A percentile compares a stretch with the other conserved stretches of the same genome.
Evolutionary conservation across 164 flowering plant genomes (phyloP).

Genomic region (Buxus sempervirens): DNA sequence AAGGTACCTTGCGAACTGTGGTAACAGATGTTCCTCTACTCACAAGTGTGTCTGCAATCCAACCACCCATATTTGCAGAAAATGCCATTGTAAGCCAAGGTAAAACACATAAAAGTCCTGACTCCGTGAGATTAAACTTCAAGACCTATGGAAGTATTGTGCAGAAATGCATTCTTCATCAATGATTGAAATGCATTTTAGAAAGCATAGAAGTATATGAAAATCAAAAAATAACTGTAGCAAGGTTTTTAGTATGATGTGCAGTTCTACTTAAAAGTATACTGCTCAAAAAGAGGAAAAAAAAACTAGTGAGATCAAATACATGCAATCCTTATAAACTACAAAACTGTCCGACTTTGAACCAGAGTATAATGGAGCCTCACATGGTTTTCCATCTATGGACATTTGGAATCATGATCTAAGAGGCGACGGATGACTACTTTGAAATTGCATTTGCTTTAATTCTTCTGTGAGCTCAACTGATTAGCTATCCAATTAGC

Average conservation of each 20-base stretch:
- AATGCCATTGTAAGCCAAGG: conserved; percentile 99
- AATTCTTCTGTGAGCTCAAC: too few relatives aligned
- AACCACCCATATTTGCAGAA: conserved; percentile 91
- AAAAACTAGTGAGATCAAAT: neutral
- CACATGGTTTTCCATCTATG: too few relatives aligned
- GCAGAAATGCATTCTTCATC: neutral
- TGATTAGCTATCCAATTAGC: too few relatives aligned
- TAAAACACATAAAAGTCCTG: conserved; percentile 74
- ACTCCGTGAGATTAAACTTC: conserved; percentile 90
- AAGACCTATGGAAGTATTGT: conserved; percentile 48
- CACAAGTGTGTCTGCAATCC: conserved; percentile 95
- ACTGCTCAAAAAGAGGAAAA: too few relatives aligned
- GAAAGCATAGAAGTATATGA: neutral
- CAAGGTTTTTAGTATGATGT: neutral
- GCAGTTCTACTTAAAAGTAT: neutral
- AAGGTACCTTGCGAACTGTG: conserved; percentile 76
- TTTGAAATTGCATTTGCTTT: too few relatives aligned
- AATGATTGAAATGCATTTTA: neutral
- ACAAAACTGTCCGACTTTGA: neutral
- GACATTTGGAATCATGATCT: too few relatives aligned
- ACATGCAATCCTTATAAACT: neutral
- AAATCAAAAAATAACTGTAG: neutral
- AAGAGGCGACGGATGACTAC: too few relatives aligned
- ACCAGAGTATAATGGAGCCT: neutral
- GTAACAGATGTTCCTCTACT: conserved; percentile 82